phyloP scores from a whole-genome alignment of 257 asterid species.

The Solanum verrucosum region DNA sequence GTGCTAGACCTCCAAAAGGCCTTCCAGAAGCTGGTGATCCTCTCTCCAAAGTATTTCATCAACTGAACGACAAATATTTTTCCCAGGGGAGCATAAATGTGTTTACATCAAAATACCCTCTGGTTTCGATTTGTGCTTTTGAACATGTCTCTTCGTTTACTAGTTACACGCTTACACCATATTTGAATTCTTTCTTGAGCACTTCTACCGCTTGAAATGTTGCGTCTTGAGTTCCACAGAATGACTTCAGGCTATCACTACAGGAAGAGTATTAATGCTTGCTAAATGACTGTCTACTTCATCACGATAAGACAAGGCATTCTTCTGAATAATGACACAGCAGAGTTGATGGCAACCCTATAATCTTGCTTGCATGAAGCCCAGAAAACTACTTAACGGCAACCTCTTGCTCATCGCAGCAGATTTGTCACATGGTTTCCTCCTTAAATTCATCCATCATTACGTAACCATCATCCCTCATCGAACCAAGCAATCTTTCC shows the following conservation, averaged over 20 bases:
- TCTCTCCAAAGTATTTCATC: background rate
- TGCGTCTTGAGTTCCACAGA: background rate
- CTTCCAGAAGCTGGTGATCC: background rate
- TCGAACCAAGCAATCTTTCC: constrained; percentile 9
- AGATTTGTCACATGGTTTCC: background rate
- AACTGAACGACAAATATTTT: background rate
- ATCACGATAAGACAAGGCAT: background rate
- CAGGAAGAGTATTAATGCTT: background rate
- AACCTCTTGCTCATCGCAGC: background rate
- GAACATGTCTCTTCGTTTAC: background rate
- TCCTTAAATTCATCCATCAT: constrained; percentile 14
- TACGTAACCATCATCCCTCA: constrained; percentile 10
- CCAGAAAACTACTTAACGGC: background rate
- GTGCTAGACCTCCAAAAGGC: background rate
- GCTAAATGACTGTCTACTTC: background rate
- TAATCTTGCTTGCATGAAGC: background rate
- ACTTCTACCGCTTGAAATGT: background rate
- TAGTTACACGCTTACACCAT: background rate
- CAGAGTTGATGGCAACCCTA: background rate
- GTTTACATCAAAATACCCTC: background rate
- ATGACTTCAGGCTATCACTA: background rate
- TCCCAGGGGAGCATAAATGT: background rate
- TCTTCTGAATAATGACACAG: background rate
- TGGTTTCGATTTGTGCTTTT: background rate
- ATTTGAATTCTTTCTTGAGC: background rate